phyloP scores from a whole-genome alignment of 495 filamentous ascomycete species.

The Thermochaetoides thermophila region DNA sequence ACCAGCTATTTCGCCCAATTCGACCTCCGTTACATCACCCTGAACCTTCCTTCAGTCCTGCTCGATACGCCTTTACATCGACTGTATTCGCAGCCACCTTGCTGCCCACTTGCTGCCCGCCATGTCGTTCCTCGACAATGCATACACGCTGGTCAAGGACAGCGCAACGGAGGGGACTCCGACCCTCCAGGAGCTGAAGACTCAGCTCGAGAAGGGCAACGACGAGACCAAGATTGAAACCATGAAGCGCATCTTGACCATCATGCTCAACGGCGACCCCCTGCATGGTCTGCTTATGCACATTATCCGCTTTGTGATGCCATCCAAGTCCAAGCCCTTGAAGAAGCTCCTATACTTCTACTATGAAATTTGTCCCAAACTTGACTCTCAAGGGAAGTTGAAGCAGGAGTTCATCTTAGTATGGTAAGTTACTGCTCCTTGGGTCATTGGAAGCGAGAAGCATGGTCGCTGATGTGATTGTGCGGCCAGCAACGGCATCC shows the following conservation, averaged over 20 bases:
- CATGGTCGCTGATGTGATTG: too few relatives aligned
- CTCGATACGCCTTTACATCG: too few relatives aligned
- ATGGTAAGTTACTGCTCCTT: too few relatives aligned
- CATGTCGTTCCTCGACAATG: slow-evolving; percentile 91
- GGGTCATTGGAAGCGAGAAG: too few relatives aligned
- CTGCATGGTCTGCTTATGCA: slow-evolving; percentile 96
- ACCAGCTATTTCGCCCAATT: slow-evolving; percentile 1
- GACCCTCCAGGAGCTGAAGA: slow-evolving; percentile 75
- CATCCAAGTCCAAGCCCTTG: slow-evolving; percentile 84
- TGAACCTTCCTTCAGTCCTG: too few relatives aligned
- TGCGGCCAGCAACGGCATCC: slow-evolving; percentile 87
- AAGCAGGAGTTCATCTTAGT: slow-evolving; percentile 99
- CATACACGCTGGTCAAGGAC: slow-evolving; percentile 94
- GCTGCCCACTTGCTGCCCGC: too few relatives aligned
- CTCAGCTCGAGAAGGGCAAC: slow-evolving; percentile 90
- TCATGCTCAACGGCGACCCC: slow-evolving; percentile 97
- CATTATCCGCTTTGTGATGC: slow-evolving; percentile 99
- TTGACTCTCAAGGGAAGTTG: slow-evolving; percentile 76
- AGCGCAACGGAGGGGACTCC: slow-evolving; percentile 78
- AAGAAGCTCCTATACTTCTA: slow-evolving; percentile 99
- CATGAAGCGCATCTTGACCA: slow-evolving; percentile 91
- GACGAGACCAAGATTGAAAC: slow-evolving; percentile 97
- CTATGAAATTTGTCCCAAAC: slow-evolving; percentile 97
- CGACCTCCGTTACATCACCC: too few relatives aligned
- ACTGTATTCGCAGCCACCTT: too few relatives aligned